phyloP scores from a whole-genome alignment of 257 asterid genomes.

The Thymus quinquecostatus region DNA sequence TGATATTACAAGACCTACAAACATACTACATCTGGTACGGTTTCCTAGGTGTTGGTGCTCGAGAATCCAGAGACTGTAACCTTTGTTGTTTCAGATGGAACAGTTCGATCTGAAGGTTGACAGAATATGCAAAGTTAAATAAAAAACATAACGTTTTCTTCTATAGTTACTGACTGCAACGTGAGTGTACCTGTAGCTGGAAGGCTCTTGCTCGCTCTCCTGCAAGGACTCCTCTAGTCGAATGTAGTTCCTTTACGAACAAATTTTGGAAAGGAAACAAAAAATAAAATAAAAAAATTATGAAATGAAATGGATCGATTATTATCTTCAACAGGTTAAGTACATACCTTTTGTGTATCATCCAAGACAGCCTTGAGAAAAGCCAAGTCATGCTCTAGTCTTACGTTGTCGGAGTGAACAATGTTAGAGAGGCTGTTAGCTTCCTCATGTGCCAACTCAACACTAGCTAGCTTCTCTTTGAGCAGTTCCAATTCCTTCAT shows the following conservation, averaged over 20 bases:
- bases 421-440: slow-evolving; percentile 84
- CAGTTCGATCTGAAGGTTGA: slow-evolving; percentile 74
- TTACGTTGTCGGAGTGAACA: slow-evolving; percentile 92
- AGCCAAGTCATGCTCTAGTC: slow-evolving; percentile 98
- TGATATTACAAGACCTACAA: slow-evolving; percentile 15
- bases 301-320: slow-evolving; percentile 11
- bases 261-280: slow-evolving; percentile 14
- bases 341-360: slow-evolving; percentile 90
- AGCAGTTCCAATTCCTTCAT: slow-evolving; percentile 79
- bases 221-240: slow-evolving; percentile 90
- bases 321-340: slow-evolving; percentile 5
- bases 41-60: slow-evolving; percentile 93
- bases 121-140: slow-evolving; percentile 9
- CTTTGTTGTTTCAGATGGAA: slow-evolving; percentile 95
- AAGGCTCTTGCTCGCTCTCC: slow-evolving; percentile 95
- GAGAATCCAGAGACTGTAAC: slow-evolving; percentile 79
- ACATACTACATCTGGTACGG: slow-evolving; percentile 39
- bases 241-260: slow-evolving; percentile 79
- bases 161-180: background rate
- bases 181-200: slow-evolving; percentile 83
- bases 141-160: background rate
- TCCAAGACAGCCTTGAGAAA: slow-evolving; percentile 93
- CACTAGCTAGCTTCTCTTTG: slow-evolving; percentile 77
- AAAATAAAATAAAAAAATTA: background rate
- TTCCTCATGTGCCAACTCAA: slow-evolving; percentile 90